These are phyloP conservation scores for Alternaria ethzedia DNA, from an alignment of 2,329 filamentous ascomycete genomes.

Conservation along the genomic window DNA sequence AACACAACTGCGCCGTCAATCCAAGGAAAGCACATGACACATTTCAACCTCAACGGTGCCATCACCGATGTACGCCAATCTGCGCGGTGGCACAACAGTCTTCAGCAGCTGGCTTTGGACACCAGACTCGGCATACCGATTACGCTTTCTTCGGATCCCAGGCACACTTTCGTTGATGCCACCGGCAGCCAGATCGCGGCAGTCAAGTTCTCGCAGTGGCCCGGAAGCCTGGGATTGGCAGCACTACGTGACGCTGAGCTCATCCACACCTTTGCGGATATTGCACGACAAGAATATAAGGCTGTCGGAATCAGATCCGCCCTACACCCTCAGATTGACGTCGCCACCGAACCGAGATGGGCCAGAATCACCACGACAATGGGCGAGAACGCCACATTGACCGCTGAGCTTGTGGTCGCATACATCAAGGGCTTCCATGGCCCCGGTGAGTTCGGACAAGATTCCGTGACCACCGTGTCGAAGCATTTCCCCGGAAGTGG, in stretches of 20 bases:
- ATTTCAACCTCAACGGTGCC: slow-evolving; percentile 57
- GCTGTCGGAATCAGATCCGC: slow-evolving; percentile 54
- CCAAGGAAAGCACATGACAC: slow-evolving; percentile 49
- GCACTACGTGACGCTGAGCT: slow-evolving; percentile 55
- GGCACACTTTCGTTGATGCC: slow-evolving; percentile 55
- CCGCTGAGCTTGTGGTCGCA: slow-evolving; percentile 46
- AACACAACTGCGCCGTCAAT: slow-evolving; percentile 45
- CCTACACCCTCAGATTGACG: slow-evolving; percentile 60
- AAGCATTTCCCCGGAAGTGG: slow-evolving; percentile 64
- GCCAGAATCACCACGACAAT: slow-evolving; percentile 55
- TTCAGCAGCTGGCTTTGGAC: slow-evolving; percentile 53
- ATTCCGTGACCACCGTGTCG: slow-evolving; percentile 57
- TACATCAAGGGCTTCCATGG: slow-evolving; percentile 60
- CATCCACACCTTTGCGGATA: slow-evolving; percentile 56
- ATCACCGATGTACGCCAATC: slow-evolving; percentile 48
- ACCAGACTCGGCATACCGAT: slow-evolving; percentile 59
- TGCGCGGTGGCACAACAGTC: slow-evolving; percentile 51
- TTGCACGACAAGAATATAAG: slow-evolving; percentile 57
- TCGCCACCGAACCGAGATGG: slow-evolving; percentile 61
- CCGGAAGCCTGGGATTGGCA: slow-evolving; percentile 58
- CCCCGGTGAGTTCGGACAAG: slow-evolving; percentile 48
- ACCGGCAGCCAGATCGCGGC: slow-evolving; percentile 54
- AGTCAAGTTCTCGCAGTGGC: slow-evolving; percentile 59
- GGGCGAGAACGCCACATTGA: slow-evolving; percentile 57
- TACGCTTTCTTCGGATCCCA: slow-evolving; percentile 57